phyloP scores from a whole-genome alignment of 495 filamentous ascomycete genomes.

The Saxophila tyrrhenica region DNA sequence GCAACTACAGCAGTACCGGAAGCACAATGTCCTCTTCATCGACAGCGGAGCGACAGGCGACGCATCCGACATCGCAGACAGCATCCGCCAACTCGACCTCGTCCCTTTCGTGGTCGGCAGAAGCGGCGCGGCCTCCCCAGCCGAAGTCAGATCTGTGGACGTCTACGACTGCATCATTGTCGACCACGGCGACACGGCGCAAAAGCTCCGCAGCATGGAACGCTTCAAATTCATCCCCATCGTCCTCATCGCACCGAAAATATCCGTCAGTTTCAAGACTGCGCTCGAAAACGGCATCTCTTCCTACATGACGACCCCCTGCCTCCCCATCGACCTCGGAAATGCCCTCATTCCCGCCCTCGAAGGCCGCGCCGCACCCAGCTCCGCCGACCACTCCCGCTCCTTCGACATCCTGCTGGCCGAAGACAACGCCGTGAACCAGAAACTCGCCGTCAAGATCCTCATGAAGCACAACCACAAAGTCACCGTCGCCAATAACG shows the following conservation, averaged over 20 bases:
- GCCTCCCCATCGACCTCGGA: constrained; percentile 85
- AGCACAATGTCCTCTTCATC: constrained; percentile 89
- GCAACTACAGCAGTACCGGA: constrained; percentile 78
- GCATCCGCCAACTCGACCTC: constrained; percentile 69
- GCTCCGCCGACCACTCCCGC: constrained; percentile 82
- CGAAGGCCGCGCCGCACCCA: constrained; percentile 85
- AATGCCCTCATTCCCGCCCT: constrained; percentile 98
- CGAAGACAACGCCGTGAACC: constrained; percentile 97
- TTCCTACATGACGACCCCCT: constrained; percentile 98
- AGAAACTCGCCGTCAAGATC: constrained; percentile 92
- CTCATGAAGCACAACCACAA: constrained; percentile 96
- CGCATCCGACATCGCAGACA: constrained; percentile 63
- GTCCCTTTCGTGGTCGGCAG: constrained; percentile 71
- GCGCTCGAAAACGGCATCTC: constrained; percentile 94
- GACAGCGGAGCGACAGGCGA: constrained; percentile 76
- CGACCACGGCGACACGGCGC: constrained; percentile 82
- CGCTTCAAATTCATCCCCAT: constrained; percentile 98
- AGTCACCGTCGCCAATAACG: constrained; percentile 92
- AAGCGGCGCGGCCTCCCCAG: constrained; percentile 42
- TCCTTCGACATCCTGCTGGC: constrained; percentile 94
- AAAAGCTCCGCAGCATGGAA: constrained; percentile 72
- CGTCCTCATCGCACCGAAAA: constrained; percentile 79
- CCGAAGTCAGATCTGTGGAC: constrained; percentile 46
- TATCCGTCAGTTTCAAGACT: constrained; percentile 87
- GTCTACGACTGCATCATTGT: constrained; percentile 95